Conservation (phyloP, 257 asterid genomes). For the Solanum verrucosum region DNA sequence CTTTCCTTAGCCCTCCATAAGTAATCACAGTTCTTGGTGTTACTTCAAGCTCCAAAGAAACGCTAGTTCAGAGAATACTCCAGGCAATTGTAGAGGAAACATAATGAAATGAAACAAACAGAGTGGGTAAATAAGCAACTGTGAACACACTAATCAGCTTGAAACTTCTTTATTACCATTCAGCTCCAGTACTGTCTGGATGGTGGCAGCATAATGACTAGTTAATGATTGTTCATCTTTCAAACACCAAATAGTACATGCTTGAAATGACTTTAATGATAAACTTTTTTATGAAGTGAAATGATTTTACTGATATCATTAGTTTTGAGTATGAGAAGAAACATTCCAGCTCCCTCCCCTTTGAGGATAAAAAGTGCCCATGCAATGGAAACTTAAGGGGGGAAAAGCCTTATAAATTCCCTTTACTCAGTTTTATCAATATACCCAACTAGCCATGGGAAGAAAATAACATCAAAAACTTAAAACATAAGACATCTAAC, state of each 20-base stretch:
- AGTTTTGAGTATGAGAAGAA: neutral
- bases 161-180: neutral
- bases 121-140: neutral
- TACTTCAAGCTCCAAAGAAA: neutral
- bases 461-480: neutral
- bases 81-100: neutral
- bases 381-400: neutral
- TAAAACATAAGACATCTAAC: neutral
- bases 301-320: neutral
- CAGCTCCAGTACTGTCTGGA: neutral
- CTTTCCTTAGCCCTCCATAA: neutral
- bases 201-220: neutral
- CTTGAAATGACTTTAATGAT: neutral
- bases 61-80: neutral
- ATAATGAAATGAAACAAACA: neutral
- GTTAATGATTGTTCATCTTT: neutral
- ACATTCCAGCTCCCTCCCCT: neutral
- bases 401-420: neutral
- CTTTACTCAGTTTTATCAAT: neutral
- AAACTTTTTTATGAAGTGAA: neutral
- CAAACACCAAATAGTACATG: neutral
- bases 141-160: neutral
- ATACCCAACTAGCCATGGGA: neutral
- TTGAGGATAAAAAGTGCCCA: neutral
- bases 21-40: neutral